Percentiles rank a stretch among this genome's conserved stretches.
Evolutionary conservation across 768 basidiomycete genomes (phyloP).

Genomic region (Heimioporus sp.): DNA sequence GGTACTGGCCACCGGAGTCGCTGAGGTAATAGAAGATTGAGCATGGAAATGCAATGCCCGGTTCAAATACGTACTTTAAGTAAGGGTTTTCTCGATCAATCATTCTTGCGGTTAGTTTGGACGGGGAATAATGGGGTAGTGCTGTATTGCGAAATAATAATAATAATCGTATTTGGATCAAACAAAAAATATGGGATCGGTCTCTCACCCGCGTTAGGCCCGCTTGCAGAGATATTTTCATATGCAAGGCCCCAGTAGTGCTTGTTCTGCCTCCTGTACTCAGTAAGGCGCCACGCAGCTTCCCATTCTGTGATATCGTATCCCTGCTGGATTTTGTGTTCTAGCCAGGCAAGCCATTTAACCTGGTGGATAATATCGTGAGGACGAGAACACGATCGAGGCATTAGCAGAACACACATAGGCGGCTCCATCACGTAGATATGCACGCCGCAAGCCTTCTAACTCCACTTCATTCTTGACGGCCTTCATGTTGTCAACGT

Average conservation of each 20-base stretch:
- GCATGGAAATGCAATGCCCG: constrained; percentile 12
- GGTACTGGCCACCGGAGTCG: constrained; percentile 89
- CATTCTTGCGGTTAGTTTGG: constrained; percentile 60
- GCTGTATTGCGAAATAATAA: constrained; percentile 39
- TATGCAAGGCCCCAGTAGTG: constrained; percentile 85
- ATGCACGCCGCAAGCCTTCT: constrained; percentile 78
- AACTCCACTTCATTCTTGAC: constrained; percentile 89
- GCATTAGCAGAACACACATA: constrained; percentile 50
- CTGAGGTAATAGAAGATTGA: constrained; percentile 38
- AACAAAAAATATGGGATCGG: neutral
- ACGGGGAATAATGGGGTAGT: constrained; percentile 88
- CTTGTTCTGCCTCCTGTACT: constrained; percentile 68
- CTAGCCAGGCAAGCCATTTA: constrained; percentile 89
- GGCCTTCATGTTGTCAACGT: constrained; percentile 75
- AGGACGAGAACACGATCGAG: constrained; percentile 6
- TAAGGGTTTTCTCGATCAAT: constrained; percentile 83
- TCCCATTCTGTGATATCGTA: constrained; percentile 91
- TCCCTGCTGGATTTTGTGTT: constrained; percentile 70
- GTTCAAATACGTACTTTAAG: constrained; percentile 63
- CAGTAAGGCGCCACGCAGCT: constrained; percentile 79
- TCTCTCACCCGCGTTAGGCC: constrained; percentile 73
- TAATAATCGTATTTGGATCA: constrained; percentile 1
- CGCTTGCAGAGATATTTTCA: constrained; percentile 86
- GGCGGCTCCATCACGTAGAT: constrained; percentile 86
- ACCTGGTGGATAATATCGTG: constrained; percentile 38